Base-by-base conservation (phyloP, 2,329 filamentous ascomycete species). In the Ilyonectria sp. region DNA sequence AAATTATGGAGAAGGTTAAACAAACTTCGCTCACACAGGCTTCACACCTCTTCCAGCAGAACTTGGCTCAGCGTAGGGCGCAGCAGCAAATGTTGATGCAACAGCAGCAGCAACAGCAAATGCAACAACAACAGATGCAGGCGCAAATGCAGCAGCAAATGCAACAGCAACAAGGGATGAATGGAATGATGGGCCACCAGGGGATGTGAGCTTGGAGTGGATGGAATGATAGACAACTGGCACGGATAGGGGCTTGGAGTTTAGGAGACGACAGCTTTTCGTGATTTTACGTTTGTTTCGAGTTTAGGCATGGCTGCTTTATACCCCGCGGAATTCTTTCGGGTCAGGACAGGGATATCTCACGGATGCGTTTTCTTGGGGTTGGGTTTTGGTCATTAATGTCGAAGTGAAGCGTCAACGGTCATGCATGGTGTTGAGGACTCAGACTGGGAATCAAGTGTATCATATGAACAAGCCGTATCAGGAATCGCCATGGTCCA, bases 131-230 rank as follows among this genome's bases (percentile, higher is more conserved):
- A 65, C 72, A 75, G 40, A 70, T 78, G 44, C 56, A 60, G 26
- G n/a, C 46, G 13, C 73, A 75, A 15, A 43, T 43, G 40, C 67
- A 70, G 49, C 57, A 63, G n/a, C 72, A 74, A n/a, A 61, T 73
- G 65, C 72, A 74, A n/a, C 71, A 71, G 33, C 50, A 53, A 35
- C 50, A 53, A 61, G 84, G 84, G 7, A 87, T 89, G 83, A 82
- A 84, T 60, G 82, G 83, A 29, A 88, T 89, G 83, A 86, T 87
- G 85, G 83, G 83, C 13, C 81, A 81, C 21, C 84, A 86, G 71
- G 84, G 83, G 44, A 86, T 86, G 83, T 85, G 80, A 76, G 56
- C 40, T 52, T 15, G 37, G 11, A 31, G 62, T 35, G 50, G 44
- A 70, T 58, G 54, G 23, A 59, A 59, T 33, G 68, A 58, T 66